These are phyloP conservation scores for Corynascus novoguineensis DNA, from an alignment of 495 filamentous ascomycete species.

Conservation along the genomic window DNA sequence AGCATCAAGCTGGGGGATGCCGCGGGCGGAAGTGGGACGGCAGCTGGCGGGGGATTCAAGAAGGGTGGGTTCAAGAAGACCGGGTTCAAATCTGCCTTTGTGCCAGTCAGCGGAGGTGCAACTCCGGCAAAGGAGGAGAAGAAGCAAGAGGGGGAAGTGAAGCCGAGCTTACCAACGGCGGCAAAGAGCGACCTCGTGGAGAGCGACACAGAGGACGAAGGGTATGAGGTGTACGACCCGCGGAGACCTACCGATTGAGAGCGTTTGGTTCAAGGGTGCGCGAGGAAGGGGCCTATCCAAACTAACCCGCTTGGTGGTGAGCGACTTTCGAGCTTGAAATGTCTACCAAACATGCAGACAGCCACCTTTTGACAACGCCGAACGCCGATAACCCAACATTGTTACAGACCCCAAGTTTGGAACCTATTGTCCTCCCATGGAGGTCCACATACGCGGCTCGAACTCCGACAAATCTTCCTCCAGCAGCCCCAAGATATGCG, in stretches of 20 bases:
- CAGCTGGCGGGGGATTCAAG: constrained; percentile 44
- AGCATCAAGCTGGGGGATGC: constrained; percentile 49
- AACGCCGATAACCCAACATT: not conserved
- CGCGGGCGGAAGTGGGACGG: not conserved
- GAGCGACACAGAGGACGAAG: constrained; percentile 56
- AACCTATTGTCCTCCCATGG: not conserved
- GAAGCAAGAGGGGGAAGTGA: constrained; percentile 18
- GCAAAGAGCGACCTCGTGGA: constrained; percentile 34
- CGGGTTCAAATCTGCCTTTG: constrained; percentile 51
- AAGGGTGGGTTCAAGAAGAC: constrained; percentile 50
- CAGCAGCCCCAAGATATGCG: constrained; percentile 58
- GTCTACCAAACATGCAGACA: not conserved
- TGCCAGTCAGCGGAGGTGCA: constrained; percentile 29
- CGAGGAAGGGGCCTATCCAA: not conserved
- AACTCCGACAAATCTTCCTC: constrained; percentile 53
- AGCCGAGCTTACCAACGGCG: constrained; percentile 11
- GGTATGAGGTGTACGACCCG: constrained; percentile 53
- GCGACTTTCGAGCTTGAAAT: not conserved
- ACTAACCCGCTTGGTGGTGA: not conserved
- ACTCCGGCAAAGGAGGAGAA: constrained; percentile 14
- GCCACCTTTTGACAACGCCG: not conserved
- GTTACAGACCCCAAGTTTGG: not conserved
- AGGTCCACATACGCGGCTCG: constrained; percentile 36
- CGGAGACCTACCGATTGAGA: constrained; percentile 48
- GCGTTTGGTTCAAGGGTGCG: not conserved